phyloP scores from a whole-genome alignment of 2,329 filamentous ascomycete genomes.

The Elsinoe fawcettii region DNA sequence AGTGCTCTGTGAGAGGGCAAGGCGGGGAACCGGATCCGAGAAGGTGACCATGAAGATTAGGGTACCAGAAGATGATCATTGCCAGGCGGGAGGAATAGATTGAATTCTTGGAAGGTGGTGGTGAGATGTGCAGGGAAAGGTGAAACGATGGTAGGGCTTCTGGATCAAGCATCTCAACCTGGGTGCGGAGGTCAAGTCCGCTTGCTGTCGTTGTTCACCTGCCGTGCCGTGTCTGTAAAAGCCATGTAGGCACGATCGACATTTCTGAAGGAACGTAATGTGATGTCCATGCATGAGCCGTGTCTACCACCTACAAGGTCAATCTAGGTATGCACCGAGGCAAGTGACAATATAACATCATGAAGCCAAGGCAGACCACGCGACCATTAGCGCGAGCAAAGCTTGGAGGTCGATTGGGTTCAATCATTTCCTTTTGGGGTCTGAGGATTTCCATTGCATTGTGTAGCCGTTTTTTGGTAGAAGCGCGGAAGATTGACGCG shows the following conservation, averaged over 20 bases:
- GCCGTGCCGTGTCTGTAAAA: constrained; percentile 7
- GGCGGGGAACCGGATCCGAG: constrained; percentile 7
- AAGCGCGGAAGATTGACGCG: not conserved
- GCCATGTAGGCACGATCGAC: not conserved
- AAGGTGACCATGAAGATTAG: not conserved
- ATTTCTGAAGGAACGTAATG: not conserved
- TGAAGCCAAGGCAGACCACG: not conserved
- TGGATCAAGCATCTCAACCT: not conserved
- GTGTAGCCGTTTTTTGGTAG: not conserved
- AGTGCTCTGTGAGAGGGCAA: not conserved
- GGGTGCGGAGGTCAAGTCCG: not conserved
- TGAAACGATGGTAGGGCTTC: constrained; percentile 13
- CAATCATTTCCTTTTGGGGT: not conserved
- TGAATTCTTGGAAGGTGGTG: not conserved
- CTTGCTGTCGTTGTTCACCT: not conserved
- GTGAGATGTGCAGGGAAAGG: constrained; percentile 8
- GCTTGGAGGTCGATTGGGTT: not conserved
- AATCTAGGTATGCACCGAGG: not conserved
- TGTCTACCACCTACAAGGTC: not conserved
- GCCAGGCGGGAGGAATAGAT: not conserved
- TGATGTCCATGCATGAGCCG: not conserved
- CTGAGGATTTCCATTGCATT: not conserved
- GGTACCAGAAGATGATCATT: not conserved
- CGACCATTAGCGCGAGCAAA: not conserved
- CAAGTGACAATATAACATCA: not conserved